Percentiles rank a stretch among this genome's conserved stretches.
phyloP scores from a whole-genome alignment of 2,329 filamentous ascomycete genomes.

The Aschersonia sp. region DNA sequence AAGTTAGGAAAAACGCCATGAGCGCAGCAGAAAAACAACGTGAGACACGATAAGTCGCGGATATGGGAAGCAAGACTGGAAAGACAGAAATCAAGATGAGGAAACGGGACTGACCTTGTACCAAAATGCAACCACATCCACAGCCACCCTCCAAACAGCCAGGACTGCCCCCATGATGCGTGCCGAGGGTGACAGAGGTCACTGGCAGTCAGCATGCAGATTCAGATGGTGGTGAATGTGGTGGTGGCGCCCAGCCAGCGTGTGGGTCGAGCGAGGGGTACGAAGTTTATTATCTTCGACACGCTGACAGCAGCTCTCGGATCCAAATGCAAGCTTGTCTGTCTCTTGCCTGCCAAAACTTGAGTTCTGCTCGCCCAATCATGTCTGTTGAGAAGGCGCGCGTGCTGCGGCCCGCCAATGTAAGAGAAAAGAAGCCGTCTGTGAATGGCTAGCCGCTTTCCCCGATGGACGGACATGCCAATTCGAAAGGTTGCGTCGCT shows the following conservation, averaged over 20 bases:
- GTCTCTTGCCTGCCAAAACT: too few species aligned
- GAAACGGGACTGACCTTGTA: slow-evolving; percentile 33
- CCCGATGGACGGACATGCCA: too few species aligned
- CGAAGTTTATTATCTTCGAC: too few species aligned
- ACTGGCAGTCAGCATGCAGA: slow-evolving; percentile 9
- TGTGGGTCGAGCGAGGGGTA: background rate
- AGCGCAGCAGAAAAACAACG: slow-evolving; percentile 1
- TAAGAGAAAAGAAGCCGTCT: too few species aligned
- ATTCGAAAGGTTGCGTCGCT: too few species aligned
- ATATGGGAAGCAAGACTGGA: background rate
- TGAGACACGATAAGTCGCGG: background rate
- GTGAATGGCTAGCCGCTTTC: too few species aligned
- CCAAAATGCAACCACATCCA: slow-evolving; percentile 51
- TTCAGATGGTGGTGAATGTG: background rate
- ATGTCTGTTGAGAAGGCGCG: too few species aligned
- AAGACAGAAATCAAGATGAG: background rate
- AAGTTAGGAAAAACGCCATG: slow-evolving; percentile 9
- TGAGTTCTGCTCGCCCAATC: too few species aligned
- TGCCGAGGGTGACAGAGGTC: slow-evolving; percentile 16
- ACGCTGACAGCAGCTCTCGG: too few species aligned
- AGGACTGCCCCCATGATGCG: slow-evolving; percentile 25
- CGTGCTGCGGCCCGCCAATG: too few species aligned
- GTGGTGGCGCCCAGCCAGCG: background rate
- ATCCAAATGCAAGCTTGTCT: too few species aligned
- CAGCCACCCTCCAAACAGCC: slow-evolving; percentile 41